phyloP scores from a whole-genome alignment of 1,284 basidiomycete genomes.

The Pascua guehoae region DNA sequence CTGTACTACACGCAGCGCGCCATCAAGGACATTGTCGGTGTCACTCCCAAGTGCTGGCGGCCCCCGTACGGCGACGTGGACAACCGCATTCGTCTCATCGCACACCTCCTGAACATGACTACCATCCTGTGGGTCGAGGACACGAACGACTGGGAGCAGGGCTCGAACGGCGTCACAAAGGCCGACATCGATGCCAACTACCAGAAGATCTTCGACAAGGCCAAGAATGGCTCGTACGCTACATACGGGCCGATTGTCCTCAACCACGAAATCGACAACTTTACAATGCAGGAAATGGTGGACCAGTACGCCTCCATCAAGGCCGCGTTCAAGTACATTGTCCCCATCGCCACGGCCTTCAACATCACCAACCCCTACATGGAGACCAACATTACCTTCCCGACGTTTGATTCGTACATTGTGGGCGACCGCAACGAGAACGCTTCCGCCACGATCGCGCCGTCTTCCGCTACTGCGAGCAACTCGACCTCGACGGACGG shows the following conservation, averaged over 20 bases:
- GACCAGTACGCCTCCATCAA: conserved; percentile 41
- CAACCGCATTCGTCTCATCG: conserved; percentile 56
- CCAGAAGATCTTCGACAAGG: conserved; percentile 46
- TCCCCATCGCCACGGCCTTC: conserved; percentile 45
- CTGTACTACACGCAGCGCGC: conserved; percentile 55
- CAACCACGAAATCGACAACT: conserved; percentile 52
- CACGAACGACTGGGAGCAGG: conserved; percentile 51
- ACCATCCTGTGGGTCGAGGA: conserved; percentile 55
- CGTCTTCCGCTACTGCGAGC: no score
- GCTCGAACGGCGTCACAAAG: conserved; percentile 35
- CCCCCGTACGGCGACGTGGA: conserved; percentile 55
- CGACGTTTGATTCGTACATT: conserved; percentile 29
- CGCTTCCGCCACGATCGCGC: not conserved
- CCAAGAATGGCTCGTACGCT: conserved; percentile 43
- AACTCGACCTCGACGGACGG: no score
- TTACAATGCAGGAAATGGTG: conserved; percentile 45
- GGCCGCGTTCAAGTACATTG: conserved; percentile 42
- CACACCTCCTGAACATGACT: conserved; percentile 52
- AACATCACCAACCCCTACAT: conserved; percentile 52
- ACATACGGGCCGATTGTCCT: conserved; percentile 51
- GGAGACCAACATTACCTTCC: conserved; percentile 49
- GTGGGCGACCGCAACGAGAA: conserved; percentile 2
- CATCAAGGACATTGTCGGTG: conserved; percentile 54
- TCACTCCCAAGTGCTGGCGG: conserved; percentile 54
- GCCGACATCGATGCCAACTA: conserved; percentile 51